A percentile compares a stretch with the other conserved stretches of the same genome.
phyloP scores from a whole-genome alignment of 148 eudicot genomes.

The Euryodendron excelsum region DNA sequence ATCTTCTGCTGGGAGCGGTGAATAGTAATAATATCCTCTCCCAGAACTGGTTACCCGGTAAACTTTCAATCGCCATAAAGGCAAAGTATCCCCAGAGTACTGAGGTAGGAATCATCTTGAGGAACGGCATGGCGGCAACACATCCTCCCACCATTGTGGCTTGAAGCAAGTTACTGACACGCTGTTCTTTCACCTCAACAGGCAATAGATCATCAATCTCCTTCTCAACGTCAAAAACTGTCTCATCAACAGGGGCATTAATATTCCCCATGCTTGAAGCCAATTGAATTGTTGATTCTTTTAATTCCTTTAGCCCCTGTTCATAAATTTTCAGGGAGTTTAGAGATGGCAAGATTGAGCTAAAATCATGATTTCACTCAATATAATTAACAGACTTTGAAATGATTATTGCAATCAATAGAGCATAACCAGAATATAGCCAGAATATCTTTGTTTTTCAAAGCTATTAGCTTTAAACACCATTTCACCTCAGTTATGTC shows the following conservation, averaged over 20 bases:
- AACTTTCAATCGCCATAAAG: conserved; percentile 93
- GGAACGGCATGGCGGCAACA: conserved; percentile 88
- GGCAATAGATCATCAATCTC: conserved; percentile 83
- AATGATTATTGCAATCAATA: not conserved
- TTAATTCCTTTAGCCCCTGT: conserved; percentile 82
- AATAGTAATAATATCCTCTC: conserved; percentile 78
- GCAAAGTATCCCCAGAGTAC: conserved; percentile 94
- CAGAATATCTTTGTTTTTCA: not conserved
- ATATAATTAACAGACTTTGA: not conserved
- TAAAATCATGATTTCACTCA: not conserved
- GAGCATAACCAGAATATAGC: not conserved
- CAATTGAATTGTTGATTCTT: conserved; percentile 71
- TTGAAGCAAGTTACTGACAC: conserved; percentile 79
- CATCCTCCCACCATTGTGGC: conserved; percentile 80
- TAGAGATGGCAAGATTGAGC: too few species aligned
- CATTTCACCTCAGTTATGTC: not conserved
- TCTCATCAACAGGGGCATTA: conserved; percentile 78
- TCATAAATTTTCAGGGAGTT: not conserved
- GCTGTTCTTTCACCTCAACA: conserved; percentile 92
- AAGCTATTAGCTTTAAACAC: not conserved
- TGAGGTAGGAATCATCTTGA: conserved; percentile 85
- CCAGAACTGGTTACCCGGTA: conserved; percentile 96
- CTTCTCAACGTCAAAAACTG: conserved; percentile 78
- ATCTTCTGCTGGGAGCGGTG: conserved; percentile 89
- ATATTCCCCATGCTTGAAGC: conserved; percentile 77